Evolutionary conservation across 441 rosid species (phyloP), one percentile per base, ranked within the genome.

Genomic region (Arabidopsis hybrid): DNA sequence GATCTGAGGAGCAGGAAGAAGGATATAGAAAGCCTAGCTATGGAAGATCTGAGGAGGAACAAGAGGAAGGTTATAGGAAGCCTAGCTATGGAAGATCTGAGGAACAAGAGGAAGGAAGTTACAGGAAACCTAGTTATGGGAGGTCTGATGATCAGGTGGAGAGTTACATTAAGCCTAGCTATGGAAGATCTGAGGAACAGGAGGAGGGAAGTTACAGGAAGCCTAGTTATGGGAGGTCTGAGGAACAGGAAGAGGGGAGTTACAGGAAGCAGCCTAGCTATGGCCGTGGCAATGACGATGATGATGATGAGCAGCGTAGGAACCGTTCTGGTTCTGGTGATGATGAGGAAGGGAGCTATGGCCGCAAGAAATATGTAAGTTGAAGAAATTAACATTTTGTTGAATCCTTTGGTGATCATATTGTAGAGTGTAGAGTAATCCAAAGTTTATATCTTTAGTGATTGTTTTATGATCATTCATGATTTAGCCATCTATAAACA

Each of bases 311-410:
- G 31, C 59, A 45, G 68, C 67, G 77, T 5, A 71, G 77, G 73
- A 55, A 78, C 73, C 77, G 76, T 72, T 66, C 67, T 39, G 78
- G 69, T 70, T 65, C 67, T 51, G 78, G 71, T 65, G 76, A 71
- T 72, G 75, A 71, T 59, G 89, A 78, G 26, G 87, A 85, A 69
- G 86, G 79, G 72, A 74, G 88, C 85, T 81, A 84, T 80, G 92
- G 89, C 55, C 90, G 90, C 80, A 87, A 87, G 88, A 88, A 87
- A 69, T 75, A 74, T 74, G 70, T 74, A 39, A 67, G 76, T 58
- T 57, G 0, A 34, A 42, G 2, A 62, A 32, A 8, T 35, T n/a
- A 21, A 26, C 69, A 50, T 7, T 35, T 17, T 31, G 26, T 55
- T 1, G 18, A 60, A 1, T 3, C 11, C 18, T 4, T 18, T 62